These are phyloP conservation scores for Penicillium thymicola DNA, from an alignment of 2,329 filamentous ascomycete genomes.

Conservation along the genomic window DNA sequence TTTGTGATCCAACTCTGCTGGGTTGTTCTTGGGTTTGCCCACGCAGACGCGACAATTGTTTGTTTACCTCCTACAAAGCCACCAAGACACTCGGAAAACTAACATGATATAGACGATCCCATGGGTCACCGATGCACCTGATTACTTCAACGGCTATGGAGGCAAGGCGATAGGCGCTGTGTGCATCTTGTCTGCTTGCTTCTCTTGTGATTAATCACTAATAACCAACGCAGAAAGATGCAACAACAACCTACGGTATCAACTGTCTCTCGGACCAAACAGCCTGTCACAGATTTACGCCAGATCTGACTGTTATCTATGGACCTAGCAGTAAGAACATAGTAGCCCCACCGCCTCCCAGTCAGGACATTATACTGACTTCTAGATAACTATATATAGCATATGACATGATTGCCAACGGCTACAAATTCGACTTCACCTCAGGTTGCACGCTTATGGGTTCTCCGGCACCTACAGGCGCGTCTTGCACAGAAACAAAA, in stretches of 20 bases:
- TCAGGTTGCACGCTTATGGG: constrained; percentile 1
- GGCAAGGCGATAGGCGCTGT: background rate
- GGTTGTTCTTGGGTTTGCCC: background rate
- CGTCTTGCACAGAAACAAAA: constrained; percentile 1
- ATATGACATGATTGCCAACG: constrained; percentile 1
- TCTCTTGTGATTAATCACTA: background rate
- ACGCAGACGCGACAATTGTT: background rate
- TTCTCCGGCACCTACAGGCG: background rate
- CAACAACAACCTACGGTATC: constrained; percentile 3
- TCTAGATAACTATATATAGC: background rate
- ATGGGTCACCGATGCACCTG: constrained; percentile 3
- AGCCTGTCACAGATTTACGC: background rate
- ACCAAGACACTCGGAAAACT: background rate
- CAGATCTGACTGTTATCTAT: constrained; percentile 4
- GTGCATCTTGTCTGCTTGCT: background rate
- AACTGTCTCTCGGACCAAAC: constrained; percentile 1
- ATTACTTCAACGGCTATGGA: constrained; percentile 8
- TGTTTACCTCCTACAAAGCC: background rate
- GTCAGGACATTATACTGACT: background rate
- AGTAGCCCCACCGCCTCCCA: background rate
- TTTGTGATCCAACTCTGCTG: background rate
- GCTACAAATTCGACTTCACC: constrained; percentile 1
- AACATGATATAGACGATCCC: constrained; percentile 1
- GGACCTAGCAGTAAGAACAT: background rate
- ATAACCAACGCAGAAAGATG: background rate